Evolutionary conservation across 768 basidiomycete genomes (phyloP), one percentile per base, ranked within the genome.

Genomic region (Tubosaeta sp.): DNA sequence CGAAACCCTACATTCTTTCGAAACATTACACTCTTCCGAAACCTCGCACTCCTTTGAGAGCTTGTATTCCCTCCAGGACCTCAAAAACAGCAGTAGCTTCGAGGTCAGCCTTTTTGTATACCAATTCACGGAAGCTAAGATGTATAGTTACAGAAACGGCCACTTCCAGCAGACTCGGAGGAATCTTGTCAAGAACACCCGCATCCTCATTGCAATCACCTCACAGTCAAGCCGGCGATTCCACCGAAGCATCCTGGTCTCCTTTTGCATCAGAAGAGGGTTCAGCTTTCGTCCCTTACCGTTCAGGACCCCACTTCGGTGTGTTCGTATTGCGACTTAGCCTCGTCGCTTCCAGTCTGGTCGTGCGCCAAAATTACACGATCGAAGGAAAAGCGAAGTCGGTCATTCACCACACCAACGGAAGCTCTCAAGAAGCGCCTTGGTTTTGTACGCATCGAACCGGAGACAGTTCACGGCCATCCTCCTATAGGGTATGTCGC

Each of bases 351-450:
- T 19, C 58, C 57, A 9, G 44, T 35, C 6, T 55, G 53, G 47
- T 47, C 57, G 1, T 59, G 57, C n/a, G 44, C 58, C 47, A 59
- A 59, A 34, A 59, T 59, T n/a, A 49, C 49, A 19, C 30, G 49
- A 40, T 59, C 57, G n/a, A 41, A n/a, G n/a, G 36, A 10, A 32
- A 59, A 54, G 46, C 45, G 18, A 10, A 34, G 51, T 25, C 49
- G 48, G 3, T 14, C 31, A 12, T 16, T 24, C 29, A 19, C 19
- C 10, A 46, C 12, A 30, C 39, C 47, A n/a, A 58, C 22, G 4
- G 53, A 38, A 35, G 41, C 30, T 35, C 51, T 58, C 14, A 54
- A 51, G 42, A 43, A 40, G 30, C 46, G 49, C 18, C 46, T 58
- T 29, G 39, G 48, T 27, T 41, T 49, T 14, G 39, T 55, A 32